phyloP scores from a whole-genome alignment of 1,284 basidiomycete species.

The Cronartium ribicola region DNA sequence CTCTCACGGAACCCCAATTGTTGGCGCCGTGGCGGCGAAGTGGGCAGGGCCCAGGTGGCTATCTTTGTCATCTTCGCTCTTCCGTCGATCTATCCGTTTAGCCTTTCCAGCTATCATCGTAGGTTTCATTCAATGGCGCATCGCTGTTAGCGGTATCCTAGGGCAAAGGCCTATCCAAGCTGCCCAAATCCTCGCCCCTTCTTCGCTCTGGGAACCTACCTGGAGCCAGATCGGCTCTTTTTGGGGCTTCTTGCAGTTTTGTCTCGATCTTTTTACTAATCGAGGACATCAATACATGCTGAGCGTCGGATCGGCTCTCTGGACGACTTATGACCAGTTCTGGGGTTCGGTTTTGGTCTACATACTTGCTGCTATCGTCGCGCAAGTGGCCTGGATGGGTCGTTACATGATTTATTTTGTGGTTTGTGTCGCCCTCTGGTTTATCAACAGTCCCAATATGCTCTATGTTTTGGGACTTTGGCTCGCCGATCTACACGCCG shows the following conservation, averaged over 20 bases:
- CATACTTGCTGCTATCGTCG: conserved; percentile 52
- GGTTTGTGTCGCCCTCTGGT: conserved; percentile 49
- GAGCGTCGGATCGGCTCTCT: conserved; percentile 52
- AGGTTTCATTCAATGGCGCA: conserved; percentile 52
- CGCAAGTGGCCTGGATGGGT: conserved; percentile 50
- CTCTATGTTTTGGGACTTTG: conserved; percentile 51
- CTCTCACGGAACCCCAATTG: conserved; percentile 49
- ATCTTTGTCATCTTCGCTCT: conserved; percentile 51
- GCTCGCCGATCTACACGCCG: conserved; percentile 52
- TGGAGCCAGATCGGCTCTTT: conserved; percentile 53
- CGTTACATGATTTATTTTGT: conserved; percentile 50
- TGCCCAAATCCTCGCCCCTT: conserved; percentile 48
- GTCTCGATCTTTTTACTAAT: conserved; percentile 53
- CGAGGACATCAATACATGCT: conserved; percentile 53
- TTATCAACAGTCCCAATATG: conserved; percentile 50
- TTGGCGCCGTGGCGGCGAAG: conserved; percentile 47
- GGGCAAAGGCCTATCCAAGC: conserved; percentile 50
- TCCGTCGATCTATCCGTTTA: conserved; percentile 53
- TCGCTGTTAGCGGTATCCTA: conserved; percentile 46
- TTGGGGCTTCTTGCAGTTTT: conserved; percentile 51
- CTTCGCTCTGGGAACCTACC: conserved; percentile 51
- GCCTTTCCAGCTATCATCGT: conserved; percentile 52
- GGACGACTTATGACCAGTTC: conserved; percentile 54
- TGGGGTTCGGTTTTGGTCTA: conserved; percentile 54
- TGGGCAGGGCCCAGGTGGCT: conserved; percentile 50